These are phyloP conservation scores for Zygosaccharomyces pseudobailii DNA, from an alignment of 1,139 yeast species.

Conservation along the genomic window DNA sequence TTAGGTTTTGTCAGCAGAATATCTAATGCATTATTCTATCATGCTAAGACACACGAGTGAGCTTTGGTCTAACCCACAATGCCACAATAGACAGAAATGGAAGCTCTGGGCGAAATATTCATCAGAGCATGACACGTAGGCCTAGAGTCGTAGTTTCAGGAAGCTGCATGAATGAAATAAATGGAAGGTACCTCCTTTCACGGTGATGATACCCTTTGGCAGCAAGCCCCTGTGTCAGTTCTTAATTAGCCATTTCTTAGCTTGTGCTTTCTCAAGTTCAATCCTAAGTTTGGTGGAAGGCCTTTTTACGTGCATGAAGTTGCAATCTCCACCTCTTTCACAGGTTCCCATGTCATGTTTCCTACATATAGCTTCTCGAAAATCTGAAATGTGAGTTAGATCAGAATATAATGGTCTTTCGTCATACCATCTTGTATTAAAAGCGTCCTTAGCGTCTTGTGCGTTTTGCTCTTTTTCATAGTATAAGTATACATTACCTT, in stretches of 20 bases:
- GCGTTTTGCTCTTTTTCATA: slow-evolving; percentile 58
- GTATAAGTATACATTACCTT: slow-evolving; percentile 78
- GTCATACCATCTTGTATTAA: slow-evolving; percentile 80
- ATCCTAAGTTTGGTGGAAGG: slow-evolving; percentile 44
- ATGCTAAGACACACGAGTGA: too few species aligned
- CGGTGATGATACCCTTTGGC: background rate
- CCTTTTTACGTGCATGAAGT: slow-evolving; percentile 73
- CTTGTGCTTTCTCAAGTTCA: slow-evolving; percentile 20
- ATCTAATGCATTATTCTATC: too few species aligned
- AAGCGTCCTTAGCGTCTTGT: slow-evolving; percentile 49
- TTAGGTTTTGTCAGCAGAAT: too few species aligned
- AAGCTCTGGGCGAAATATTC: too few species aligned
- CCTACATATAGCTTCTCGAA: slow-evolving; percentile 70
- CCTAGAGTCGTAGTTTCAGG: too few species aligned
- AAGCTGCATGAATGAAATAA: too few species aligned
- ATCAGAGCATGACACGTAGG: too few species aligned
- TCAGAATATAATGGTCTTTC: slow-evolving; percentile 79
- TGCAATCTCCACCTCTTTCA: slow-evolving; percentile 75
- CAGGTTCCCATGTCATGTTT: slow-evolving; percentile 64
- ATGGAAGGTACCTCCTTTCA: background rate
- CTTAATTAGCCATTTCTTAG: slow-evolving; percentile 12
- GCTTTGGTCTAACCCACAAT: too few species aligned
- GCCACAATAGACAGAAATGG: too few species aligned
- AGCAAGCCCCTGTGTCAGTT: background rate
- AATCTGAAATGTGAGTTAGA: slow-evolving; percentile 67